Conservation (phyloP, 148 eudicot species). For the Rhododendron griersonianum region DNA sequence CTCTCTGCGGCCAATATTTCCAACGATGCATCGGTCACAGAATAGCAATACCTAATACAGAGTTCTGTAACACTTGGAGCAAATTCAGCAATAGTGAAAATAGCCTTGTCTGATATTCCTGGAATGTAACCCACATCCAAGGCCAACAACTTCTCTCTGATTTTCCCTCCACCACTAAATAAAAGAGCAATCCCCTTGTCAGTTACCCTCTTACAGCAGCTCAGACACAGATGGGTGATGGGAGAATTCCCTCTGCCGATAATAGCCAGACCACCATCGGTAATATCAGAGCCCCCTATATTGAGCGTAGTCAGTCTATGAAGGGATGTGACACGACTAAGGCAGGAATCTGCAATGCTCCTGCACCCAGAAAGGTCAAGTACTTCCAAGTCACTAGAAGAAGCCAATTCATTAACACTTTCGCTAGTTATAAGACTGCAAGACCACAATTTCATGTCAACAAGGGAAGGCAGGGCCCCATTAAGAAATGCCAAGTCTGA, state of each 20-base stretch:
- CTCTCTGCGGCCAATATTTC: conserved; percentile 24
- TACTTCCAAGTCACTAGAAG: conserved; percentile 28
- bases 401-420: conserved; percentile 23
- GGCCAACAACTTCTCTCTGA: conserved; percentile 28
- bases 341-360: conserved; percentile 35
- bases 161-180: conserved; percentile 22
- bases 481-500: conserved; percentile 38
- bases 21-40: conserved; percentile 36
- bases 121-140: conserved; percentile 36
- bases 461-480: conserved; percentile 25
- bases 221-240: conserved; percentile 25
- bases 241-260: conserved; percentile 32
- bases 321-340: conserved; percentile 27
- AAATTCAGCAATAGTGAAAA: conserved; percentile 19
- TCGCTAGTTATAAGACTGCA: conserved; percentile 45
- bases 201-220: conserved; percentile 39
- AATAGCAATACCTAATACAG: conserved; percentile 36
- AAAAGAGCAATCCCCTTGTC: conserved; percentile 37
- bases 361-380: conserved; percentile 35
- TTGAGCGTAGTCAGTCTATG: conserved; percentile 26
- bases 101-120: conserved; percentile 36
- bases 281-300: conserved; percentile 40
- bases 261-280: conserved; percentile 34
- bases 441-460: conserved; percentile 30
- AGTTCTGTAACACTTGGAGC: conserved; percentile 29